phyloP scores from a whole-genome alignment of 495 filamentous ascomycete genomes.

The Corynascus novoguineensis region DNA sequence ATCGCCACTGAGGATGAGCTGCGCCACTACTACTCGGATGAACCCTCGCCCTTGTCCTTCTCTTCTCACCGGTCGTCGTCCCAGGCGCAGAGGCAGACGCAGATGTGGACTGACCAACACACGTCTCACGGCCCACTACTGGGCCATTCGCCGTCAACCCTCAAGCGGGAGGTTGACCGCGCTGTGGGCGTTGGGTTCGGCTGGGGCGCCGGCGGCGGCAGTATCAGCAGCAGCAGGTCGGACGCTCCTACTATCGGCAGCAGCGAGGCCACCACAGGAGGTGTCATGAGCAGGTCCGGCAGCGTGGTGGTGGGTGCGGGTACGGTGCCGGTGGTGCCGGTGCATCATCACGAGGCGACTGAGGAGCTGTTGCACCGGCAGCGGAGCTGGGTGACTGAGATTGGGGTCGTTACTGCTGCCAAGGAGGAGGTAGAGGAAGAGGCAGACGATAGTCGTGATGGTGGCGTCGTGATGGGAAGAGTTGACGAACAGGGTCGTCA shows the following conservation, averaged over 20 bases:
- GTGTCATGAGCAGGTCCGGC: conserved; percentile 12
- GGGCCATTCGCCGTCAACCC: no score
- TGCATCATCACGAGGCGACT: not conserved
- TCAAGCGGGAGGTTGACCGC: conserved; percentile 31
- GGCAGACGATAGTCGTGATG: no score
- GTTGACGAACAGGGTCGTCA: conserved; percentile 8
- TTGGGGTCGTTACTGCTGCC: conserved; percentile 14
- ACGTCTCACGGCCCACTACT: no score
- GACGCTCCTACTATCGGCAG: no score
- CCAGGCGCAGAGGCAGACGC: no score
- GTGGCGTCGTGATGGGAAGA: conserved; percentile 16
- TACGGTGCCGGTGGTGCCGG: conserved; percentile 16
- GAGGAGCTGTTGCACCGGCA: conserved; percentile 8
- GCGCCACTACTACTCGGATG: conserved; percentile 12
- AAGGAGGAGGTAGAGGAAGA: conserved; percentile 9
- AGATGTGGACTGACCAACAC: no score
- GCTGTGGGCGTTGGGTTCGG: conserved; percentile 39
- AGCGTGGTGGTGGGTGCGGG: conserved; percentile 23
- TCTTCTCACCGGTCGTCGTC: no score
- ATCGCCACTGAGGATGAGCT: not conserved
- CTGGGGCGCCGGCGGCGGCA: conserved; percentile 21
- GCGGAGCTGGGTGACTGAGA: conserved; percentile 25
- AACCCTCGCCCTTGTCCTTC: conserved; percentile 9
- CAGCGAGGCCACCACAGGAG: no score
- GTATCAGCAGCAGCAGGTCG: not conserved